Percentiles rank a stretch among this genome's conserved stretches.
These are phyloP conservation scores for Pugionium dolabratum DNA, from an alignment of 345 rosid species.

Conservation along the genomic window DNA sequence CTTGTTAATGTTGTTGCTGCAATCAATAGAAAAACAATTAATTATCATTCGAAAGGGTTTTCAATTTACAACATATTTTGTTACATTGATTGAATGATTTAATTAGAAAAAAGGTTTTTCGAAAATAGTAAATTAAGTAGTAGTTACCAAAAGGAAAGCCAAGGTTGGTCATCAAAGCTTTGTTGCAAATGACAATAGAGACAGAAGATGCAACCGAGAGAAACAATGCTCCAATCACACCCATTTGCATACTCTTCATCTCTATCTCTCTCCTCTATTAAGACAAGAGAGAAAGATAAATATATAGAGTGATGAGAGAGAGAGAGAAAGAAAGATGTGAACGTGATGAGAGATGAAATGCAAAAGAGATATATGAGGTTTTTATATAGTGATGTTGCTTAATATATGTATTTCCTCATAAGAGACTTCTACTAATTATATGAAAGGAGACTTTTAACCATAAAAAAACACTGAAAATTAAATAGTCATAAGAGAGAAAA, in stretches of 20 bases:
- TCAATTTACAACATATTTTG: not conserved
- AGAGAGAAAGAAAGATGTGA: conserved; percentile 11
- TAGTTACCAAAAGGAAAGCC: conserved; percentile 95
- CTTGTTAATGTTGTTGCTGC: conserved; percentile 95
- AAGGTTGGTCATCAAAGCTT: conserved; percentile 97
- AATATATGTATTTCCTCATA: conserved; percentile 12
- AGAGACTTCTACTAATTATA: conserved; percentile 25
- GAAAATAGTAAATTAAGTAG: conserved; percentile 11
- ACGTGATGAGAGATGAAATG: conserved; percentile 33
- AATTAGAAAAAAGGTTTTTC: not conserved
- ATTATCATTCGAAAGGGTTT: not conserved
- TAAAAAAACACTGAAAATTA: conserved; percentile 5
- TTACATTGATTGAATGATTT: conserved; percentile 2
- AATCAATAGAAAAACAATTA: not conserved
- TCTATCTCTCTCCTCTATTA: conserved; percentile 32
- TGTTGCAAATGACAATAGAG: conserved; percentile 99
- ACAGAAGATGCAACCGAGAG: conserved; percentile 97
- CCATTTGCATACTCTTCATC: conserved; percentile 78
- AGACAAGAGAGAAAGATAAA: conserved; percentile 17
- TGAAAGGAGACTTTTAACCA: conserved; percentile 36
- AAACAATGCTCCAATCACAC: conserved; percentile 88
- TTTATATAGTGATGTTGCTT: conserved; percentile 33
- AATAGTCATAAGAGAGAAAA: conserved; percentile 15
- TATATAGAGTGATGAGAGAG: conserved; percentile 12
- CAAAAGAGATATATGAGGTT: conserved; percentile 35